Evolutionary conservation across 352 stramenopile genomes (phyloP).

Genomic region (Globisporangium spiculum): DNA sequence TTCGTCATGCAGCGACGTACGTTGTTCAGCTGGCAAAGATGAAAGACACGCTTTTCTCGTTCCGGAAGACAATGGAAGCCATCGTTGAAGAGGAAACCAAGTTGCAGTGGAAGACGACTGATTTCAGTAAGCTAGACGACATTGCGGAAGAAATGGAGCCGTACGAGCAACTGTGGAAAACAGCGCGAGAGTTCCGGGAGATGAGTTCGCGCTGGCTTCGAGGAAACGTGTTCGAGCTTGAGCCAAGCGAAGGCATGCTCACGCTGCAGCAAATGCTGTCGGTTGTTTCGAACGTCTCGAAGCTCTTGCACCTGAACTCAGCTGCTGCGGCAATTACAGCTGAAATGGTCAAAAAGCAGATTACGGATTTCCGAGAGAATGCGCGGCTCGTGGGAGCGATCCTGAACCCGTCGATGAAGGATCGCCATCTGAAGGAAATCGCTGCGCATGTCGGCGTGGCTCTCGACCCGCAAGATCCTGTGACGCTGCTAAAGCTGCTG

Average conservation of each 20-base stretch:
- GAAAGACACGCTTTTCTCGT: slow-evolving; percentile 57
- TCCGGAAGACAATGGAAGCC: slow-evolving; percentile 52
- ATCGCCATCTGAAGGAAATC: slow-evolving; percentile 61
- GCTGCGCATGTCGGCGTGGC: slow-evolving; percentile 39
- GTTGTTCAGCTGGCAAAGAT: slow-evolving; percentile 74
- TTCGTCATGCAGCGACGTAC: slow-evolving; percentile 72
- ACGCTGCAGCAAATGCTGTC: slow-evolving; percentile 56
- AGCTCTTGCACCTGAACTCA: slow-evolving; percentile 51
- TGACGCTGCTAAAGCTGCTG: slow-evolving; percentile 70
- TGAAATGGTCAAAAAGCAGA: slow-evolving; percentile 77
- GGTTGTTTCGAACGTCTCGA: slow-evolving; percentile 50
- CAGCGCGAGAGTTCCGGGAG: slow-evolving; percentile 67
- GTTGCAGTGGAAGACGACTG: slow-evolving; percentile 63
- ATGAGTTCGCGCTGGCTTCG: slow-evolving; percentile 64
- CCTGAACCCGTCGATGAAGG: slow-evolving; percentile 61
- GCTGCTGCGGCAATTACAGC: slow-evolving; percentile 59
- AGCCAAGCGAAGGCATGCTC: slow-evolving; percentile 45
- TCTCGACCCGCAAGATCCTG: slow-evolving; percentile 43
- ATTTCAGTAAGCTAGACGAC: slow-evolving; percentile 73
- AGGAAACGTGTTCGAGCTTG: slow-evolving; percentile 63
- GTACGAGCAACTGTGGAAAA: slow-evolving; percentile 77
- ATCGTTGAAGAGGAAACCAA: slow-evolving; percentile 63
- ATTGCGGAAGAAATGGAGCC: slow-evolving; percentile 72
- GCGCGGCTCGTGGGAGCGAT: slow-evolving; percentile 62
- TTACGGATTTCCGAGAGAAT: slow-evolving; percentile 72